Base-by-base conservation (phyloP, 495 filamentous ascomycete genomes). In the Penicillium macrosclerotiorum region DNA sequence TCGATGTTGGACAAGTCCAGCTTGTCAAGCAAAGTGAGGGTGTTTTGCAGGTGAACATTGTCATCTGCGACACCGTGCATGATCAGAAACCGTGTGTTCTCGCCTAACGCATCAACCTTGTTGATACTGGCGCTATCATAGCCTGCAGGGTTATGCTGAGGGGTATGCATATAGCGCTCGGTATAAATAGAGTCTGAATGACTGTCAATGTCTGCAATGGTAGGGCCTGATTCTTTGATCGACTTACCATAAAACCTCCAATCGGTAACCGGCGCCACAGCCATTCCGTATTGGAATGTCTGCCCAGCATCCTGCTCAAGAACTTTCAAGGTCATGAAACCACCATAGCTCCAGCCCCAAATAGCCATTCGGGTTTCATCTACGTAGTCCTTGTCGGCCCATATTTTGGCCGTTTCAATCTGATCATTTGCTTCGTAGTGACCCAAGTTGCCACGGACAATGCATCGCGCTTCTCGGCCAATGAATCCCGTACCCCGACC, bases 311-410 rank as follows among this genome's bases (percentile, higher is more conserved):
- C 93, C 50, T 82, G 76, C 68, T 98, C 93, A 2, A 98, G 78
- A 3, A 89, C 90, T 71, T 98, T 98, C 42, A 98, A 72, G n/a
- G 93, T 89, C 82, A 89, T 91, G 74, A 95, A 98, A 13, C 93
- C 93, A 25, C 93, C 93, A 59, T 91, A 98, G 50, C 87, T 93
- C 93, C 93, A 98, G 26, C 93, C 93, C 93, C 93, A 98, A 57
- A 98, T 95, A 1, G 90, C 92, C 46, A 98, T 81, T 24, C 84
- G 76, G 8, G 78, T 69, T 47, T 78, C 75, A 65, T 97, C 94
- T 4, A 95, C 85, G 63, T 97, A 97, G 20, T 75, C 60, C 72
- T 93, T 95, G 30, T 66, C 60, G 0, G 82, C 84, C 88, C 88
- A 97, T 41, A 86, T 80, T 72, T 92, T 89, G 13, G 88, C 93